Evolutionary conservation across 1,139 yeast species (phyloP).

Genomic region (Candida sojae): DNA sequence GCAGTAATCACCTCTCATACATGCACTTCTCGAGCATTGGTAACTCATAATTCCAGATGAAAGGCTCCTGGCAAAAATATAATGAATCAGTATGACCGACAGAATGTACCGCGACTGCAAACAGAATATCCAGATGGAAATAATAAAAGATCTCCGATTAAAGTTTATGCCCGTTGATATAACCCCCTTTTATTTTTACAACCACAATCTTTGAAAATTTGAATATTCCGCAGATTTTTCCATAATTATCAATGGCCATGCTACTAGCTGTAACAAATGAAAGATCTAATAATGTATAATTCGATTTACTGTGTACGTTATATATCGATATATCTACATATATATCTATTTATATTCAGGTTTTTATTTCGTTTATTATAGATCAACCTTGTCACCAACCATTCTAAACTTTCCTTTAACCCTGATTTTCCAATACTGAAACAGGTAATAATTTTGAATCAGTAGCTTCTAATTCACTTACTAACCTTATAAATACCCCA

Average conservation of each 20-base stretch:
- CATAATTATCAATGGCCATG: background rate
- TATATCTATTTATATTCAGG: slow-evolving; percentile 50
- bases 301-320: no score
- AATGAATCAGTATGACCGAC: no score
- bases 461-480: slow-evolving; percentile 79
- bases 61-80: no score
- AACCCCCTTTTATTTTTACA: no score
- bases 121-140: background rate
- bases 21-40: no score
- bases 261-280: background rate
- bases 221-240: background rate
- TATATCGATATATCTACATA: background rate
- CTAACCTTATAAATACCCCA: slow-evolving; percentile 80
- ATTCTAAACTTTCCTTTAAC: slow-evolving; percentile 80
- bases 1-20: no score
- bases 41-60: no score
- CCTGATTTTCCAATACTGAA: slow-evolving; percentile 90
- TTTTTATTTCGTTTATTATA: slow-evolving; percentile 76
- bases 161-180: background rate
- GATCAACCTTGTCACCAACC: slow-evolving; percentile 77
- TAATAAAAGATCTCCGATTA: background rate
- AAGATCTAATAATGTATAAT: background rate
- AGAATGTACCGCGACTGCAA: background rate
- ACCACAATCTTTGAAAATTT: no score
- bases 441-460: slow-evolving; percentile 90